These are phyloP conservation scores for Pichia nanzhaoensis DNA, from an alignment of 805 yeast genomes.

Conservation along the genomic window DNA sequence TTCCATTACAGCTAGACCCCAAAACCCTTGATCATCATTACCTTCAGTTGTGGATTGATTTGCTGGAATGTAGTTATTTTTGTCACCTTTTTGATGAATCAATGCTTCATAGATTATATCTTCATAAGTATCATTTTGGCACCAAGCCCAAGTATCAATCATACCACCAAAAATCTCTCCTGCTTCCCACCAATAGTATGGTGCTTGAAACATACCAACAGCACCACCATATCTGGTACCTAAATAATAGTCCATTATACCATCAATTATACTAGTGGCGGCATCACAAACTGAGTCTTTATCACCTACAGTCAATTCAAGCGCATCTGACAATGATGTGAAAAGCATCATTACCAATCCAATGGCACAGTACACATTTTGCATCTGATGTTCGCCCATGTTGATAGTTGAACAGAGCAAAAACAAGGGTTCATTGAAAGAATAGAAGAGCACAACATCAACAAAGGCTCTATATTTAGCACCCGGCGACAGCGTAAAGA, in stretches of 20 bases:
- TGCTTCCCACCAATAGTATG: conserved; percentile 91
- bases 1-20: conserved; percentile 83
- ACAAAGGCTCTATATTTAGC: background rate
- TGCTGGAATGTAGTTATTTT: conserved; percentile 66
- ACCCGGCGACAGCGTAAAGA: background rate
- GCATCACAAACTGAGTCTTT: conserved; percentile 36
- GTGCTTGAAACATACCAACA: conserved; percentile 63
- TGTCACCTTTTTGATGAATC: conserved; percentile 56
- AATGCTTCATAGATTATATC: conserved; percentile 53
- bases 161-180: conserved; percentile 71
- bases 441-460: background rate
- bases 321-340: background rate
- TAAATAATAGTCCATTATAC: conserved; percentile 76
- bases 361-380: background rate
- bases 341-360: background rate
- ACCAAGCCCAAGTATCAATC: conserved; percentile 66
- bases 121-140: conserved; percentile 61
- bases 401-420: no score
- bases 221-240: conserved; percentile 61
- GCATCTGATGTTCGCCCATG: no score
- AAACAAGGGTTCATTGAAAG: background rate
- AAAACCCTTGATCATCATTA: conserved; percentile 89
- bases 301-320: conserved; percentile 20
- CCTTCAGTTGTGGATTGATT: conserved; percentile 84
- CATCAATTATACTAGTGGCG: conserved; percentile 54